Percentiles rank a stretch among this genome's conserved stretches.
These are phyloP conservation scores for Solanum tacnaense DNA, from an alignment of 257 asterid species.

Conservation along the genomic window DNA sequence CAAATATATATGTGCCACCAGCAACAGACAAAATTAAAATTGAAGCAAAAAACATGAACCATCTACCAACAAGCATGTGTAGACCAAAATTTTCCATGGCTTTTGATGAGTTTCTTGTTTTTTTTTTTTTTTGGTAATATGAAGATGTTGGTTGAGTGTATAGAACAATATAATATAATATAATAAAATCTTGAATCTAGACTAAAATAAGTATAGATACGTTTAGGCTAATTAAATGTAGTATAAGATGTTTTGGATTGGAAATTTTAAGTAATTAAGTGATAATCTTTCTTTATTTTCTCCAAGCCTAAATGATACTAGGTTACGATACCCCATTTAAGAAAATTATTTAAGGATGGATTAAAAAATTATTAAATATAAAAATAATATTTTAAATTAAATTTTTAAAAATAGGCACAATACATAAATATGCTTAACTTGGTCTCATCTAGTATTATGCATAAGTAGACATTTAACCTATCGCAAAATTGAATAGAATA, in stretches of 20 bases:
- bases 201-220: not conserved
- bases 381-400: no score
- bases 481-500: no score
- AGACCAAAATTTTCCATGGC: conserved; percentile 5
- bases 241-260: not conserved
- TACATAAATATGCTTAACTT: no score
- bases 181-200: not conserved
- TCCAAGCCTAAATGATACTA: not conserved
- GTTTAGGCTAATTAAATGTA: not conserved
- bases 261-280: not conserved
- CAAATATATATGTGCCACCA: conserved; percentile 65
- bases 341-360: no score
- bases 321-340: no score
- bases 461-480: no score
- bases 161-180: not conserved
- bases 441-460: no score
- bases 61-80: conserved; percentile 33
- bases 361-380: no score
- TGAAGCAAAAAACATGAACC: conserved; percentile 56
- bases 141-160: not conserved
- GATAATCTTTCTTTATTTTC: not conserved
- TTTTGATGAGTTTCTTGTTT: not conserved
- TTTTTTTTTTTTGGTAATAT: no score
- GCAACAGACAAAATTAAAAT: conserved; percentile 46
- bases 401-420: no score